These are phyloP conservation scores for Chaetomium cochliodes DNA, from an alignment of 495 filamentous ascomycete species.

Conservation along the genomic window DNA sequence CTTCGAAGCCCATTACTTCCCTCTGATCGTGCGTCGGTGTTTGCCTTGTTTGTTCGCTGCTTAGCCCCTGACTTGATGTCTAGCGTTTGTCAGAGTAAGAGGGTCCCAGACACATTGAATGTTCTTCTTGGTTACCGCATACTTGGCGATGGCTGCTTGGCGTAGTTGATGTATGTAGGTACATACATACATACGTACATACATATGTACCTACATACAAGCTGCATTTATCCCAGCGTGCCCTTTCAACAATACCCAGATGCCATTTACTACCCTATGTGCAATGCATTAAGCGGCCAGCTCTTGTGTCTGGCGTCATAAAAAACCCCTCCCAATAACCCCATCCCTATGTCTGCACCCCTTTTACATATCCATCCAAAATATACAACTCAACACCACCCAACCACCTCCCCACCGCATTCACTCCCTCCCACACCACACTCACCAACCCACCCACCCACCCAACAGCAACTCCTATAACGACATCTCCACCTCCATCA, in stretches of 20 bases:
- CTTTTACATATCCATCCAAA: not conserved
- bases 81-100: no score
- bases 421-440: no score
- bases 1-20: no score
- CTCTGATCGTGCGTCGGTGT: no score
- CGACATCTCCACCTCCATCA: conserved; percentile 56
- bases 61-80: no score
- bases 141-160: no score
- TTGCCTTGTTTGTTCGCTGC: no score
- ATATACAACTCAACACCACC: not conserved
- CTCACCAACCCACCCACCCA: no score
- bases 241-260: not conserved
- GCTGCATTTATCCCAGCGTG: not conserved
- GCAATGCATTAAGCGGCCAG: conserved; percentile 1
- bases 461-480: no score
- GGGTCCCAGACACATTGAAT: no score
- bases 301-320: not conserved
- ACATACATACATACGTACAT: no score
- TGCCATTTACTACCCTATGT: not conserved
- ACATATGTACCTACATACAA: not conserved
- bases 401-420: not conserved
- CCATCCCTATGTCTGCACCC: not conserved
- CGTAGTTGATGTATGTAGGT: not conserved
- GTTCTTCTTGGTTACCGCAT: no score
- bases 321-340: not conserved